phyloP scores from a whole-genome alignment of 1,139 yeast genomes.

The Debaryomyces subglobosus region DNA sequence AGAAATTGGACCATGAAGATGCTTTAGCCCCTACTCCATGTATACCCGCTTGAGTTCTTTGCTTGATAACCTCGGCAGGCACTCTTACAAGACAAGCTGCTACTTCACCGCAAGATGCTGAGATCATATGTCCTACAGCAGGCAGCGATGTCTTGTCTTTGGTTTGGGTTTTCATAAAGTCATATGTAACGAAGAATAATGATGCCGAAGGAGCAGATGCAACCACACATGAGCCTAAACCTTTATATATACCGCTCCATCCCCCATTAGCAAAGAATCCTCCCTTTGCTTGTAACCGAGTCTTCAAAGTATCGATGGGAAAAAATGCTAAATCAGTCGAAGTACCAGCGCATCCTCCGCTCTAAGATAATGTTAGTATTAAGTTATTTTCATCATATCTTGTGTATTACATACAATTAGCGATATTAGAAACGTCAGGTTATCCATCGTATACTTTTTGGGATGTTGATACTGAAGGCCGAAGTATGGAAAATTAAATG shows the following conservation, averaged over 20 bases:
- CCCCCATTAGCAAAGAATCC: conserved; percentile 95
- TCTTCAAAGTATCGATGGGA: conserved; percentile 94
- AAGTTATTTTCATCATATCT: neutral
- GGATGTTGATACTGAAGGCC: neutral
- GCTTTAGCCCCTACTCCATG: conserved; percentile 51
- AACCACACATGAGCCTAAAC: conserved; percentile 89
- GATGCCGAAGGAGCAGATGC: conserved; percentile 97
- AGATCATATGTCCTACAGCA: conserved; percentile 69
- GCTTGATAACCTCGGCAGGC: conserved; percentile 96
- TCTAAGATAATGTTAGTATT: conserved; percentile 33
- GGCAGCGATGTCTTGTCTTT: conserved; percentile 40
- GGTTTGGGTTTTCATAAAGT: conserved; percentile 63
- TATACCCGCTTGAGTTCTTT: conserved; percentile 79
- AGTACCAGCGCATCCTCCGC: conserved; percentile 97
- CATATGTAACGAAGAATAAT: conserved; percentile 87
- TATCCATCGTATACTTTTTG: conserved; percentile 23
- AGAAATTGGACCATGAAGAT: conserved; percentile 66
- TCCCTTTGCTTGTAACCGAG: conserved; percentile 92
- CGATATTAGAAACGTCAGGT: conserved; percentile 27
- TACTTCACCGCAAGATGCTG: conserved; percentile 88
- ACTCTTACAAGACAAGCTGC: conserved; percentile 94
- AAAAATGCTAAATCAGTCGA: conserved; percentile 92
- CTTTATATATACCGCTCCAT: conserved; percentile 85
- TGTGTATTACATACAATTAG: conserved; percentile 28
- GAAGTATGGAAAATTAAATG: neutral